These are phyloP conservation scores for Udeniomyces megalosporus DNA, from an alignment of 768 basidiomycete species.

Conservation along the genomic window DNA sequence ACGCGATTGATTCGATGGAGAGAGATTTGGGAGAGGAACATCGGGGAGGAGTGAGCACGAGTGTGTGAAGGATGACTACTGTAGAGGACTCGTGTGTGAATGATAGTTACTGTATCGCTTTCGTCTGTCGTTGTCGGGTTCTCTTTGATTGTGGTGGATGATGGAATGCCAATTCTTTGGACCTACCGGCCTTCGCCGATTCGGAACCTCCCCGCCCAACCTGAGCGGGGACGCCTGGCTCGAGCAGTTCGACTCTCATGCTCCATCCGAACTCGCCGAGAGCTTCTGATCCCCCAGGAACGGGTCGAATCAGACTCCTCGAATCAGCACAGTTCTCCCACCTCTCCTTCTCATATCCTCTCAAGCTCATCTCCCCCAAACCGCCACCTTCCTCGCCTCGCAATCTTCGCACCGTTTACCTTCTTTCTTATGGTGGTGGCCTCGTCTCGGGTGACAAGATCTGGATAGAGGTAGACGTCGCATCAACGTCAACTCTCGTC, in stretches of 20 bases:
- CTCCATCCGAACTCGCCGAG: too few relatives aligned
- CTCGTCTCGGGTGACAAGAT: slow-evolving; percentile 7
- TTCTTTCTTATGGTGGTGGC: slow-evolving; percentile 15
- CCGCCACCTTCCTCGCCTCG: background rate
- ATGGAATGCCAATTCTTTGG: too few relatives aligned
- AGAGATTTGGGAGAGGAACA: slow-evolving; percentile 7
- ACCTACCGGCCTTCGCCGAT: too few relatives aligned
- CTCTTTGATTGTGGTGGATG: background rate
- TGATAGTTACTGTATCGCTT: too few relatives aligned
- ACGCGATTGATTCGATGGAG: slow-evolving; percentile 6
- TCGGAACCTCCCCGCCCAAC: too few relatives aligned
- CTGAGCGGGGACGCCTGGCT: too few relatives aligned
- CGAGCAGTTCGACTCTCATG: too few relatives aligned
- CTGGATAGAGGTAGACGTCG: slow-evolving; percentile 13
- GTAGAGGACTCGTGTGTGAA: too few relatives aligned
- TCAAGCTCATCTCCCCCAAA: slow-evolving; percentile 9
- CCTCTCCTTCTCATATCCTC: slow-evolving; percentile 14
- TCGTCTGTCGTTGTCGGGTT: background rate
- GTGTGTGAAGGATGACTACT: background rate
- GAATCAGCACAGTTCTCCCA: slow-evolving; percentile 7
- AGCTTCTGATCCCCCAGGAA: background rate
- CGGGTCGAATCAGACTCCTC: slow-evolving; percentile 6
- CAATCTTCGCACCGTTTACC: slow-evolving; percentile 7
- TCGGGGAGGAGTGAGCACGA: background rate
- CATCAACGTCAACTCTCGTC: slow-evolving; percentile 3